Evolutionary conservation across 495 filamentous ascomycete species (phyloP).

Genomic region (Podospora australis): DNA sequence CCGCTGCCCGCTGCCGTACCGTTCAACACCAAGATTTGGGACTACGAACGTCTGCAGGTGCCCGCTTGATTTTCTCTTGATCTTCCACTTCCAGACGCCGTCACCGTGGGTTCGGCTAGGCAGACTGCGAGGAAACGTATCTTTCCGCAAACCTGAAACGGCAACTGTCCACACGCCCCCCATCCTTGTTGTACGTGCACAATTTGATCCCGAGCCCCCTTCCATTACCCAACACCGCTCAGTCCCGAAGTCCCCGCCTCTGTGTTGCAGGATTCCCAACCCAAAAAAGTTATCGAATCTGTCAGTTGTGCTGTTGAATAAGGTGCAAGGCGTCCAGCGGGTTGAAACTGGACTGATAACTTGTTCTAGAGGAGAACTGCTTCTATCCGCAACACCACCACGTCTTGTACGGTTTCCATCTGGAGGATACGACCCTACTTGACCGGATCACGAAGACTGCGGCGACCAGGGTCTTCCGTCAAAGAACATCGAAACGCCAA

Average conservation of each 20-base stretch:
- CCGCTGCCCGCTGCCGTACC: background rate
- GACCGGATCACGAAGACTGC: conserved; percentile 3
- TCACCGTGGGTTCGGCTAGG: conserved; percentile 9
- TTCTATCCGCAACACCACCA: background rate
- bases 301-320: background rate
- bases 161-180: conserved; percentile 14
- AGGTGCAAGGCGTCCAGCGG: background rate
- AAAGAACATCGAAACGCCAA: conserved; percentile 34
- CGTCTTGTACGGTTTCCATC: background rate
- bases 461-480: conserved; percentile 9
- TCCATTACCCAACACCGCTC: conserved; percentile 6
- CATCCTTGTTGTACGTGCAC: conserved; percentile 19
- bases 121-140: conserved; percentile 9
- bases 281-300: background rate
- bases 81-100: conserved; percentile 30
- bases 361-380: background rate
- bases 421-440: background rate
- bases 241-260: conserved; percentile 7
- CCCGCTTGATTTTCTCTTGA: conserved; percentile 35
- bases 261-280: conserved; percentile 3
- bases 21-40: conserved; percentile 10
- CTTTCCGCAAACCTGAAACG: conserved; percentile 33
- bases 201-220: conserved; percentile 11
- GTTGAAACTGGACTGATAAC: conserved; percentile 10
- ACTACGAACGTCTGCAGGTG: conserved; percentile 20